Evolutionary conservation across 2,329 filamentous ascomycete genomes (phyloP), one percentile per base, ranked within the genome.

Genomic region (Eurotiales sp.): DNA sequence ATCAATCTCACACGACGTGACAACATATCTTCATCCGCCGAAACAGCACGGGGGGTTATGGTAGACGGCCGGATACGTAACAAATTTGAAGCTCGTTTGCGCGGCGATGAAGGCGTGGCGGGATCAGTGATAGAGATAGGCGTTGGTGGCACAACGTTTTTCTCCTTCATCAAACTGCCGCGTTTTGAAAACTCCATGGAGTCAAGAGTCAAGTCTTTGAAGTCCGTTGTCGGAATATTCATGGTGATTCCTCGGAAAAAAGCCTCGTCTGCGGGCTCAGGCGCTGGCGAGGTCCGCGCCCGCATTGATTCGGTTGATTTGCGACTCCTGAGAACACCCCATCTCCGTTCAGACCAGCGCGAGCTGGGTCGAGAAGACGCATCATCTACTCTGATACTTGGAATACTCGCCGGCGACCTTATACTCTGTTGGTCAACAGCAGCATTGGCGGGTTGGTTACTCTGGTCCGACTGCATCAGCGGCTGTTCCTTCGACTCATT

Each of bases 1-100:
- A 85, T 85, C 55, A 80, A 72, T 25, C 83, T 75, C 30, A 86
- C 81, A 56, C 80, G 80, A 55, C 79, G 77, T 27, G 82, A 85
- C 53, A 85, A 69, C 61, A 79, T 77, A 59, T 82, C 81, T 62
- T 85, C 83, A 58, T 85, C 82, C 2, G 80, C 71, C n/a, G 83
- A 85, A 25, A 85, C 73, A 17, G 78, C 75, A 51, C 81, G 73
- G 56, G 70, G 60, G 10, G 70, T 43, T 27, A 51, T 61, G 47
- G 66, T 66, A 27, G 62, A 56, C 15, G 64, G 70, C 59, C 65
- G 63, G 44, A 62, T 68, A 55, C 63, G 70, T 58, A 67, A 64
- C 36, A 70, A 65, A 29, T 69, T 66, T 25, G 68, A 65, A 3
- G 66, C 61, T 23, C 68, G 63, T 40, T 59, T 57, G 44, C 59